These are phyloP conservation scores for Endocladia muricata DNA, from an alignment of 31 red algal genomes.

Conservation along the genomic window DNA sequence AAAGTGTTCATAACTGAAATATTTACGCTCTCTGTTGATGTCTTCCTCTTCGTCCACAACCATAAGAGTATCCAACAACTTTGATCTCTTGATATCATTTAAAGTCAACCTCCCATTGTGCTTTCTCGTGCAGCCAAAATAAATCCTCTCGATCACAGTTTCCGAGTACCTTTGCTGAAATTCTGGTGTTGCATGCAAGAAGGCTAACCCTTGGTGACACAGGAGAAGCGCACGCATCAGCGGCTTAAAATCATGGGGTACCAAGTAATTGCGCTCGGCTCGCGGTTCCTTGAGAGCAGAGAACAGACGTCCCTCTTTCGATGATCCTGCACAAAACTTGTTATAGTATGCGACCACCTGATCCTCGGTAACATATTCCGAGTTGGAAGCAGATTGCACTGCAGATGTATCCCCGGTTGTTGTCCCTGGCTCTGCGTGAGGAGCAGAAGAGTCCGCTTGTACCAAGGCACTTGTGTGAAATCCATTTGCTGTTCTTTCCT, in stretches of 20 bases:
- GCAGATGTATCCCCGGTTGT: background rate
- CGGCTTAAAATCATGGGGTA: slow-evolving; percentile 74
- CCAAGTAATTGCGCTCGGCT: slow-evolving; percentile 47
- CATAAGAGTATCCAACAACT: slow-evolving; percentile 77
- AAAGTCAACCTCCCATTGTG: slow-evolving; percentile 79
- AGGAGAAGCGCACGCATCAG: slow-evolving; percentile 73
- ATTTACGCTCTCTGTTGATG: slow-evolving; percentile 90
- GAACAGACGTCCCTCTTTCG: slow-evolving; percentile 70
- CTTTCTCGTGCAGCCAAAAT: slow-evolving; percentile 74
- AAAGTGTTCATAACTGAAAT: slow-evolving; percentile 98
- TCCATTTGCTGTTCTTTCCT: slow-evolving; percentile 14
- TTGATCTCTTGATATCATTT: slow-evolving; percentile 65
- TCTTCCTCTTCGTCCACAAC: slow-evolving; percentile 95
- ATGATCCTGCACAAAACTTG: slow-evolving; percentile 21
- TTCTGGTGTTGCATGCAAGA: slow-evolving; percentile 88
- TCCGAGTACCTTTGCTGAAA: slow-evolving; percentile 97
- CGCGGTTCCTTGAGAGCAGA: slow-evolving; percentile 42
- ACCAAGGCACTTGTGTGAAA: slow-evolving; percentile 12
- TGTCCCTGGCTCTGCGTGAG: background rate
- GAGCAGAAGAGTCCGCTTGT: background rate
- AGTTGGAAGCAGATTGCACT: background rate
- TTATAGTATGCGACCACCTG: slow-evolving; percentile 61
- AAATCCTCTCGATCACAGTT: slow-evolving; percentile 97
- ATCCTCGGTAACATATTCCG: slow-evolving; percentile 45
- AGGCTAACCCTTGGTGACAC: slow-evolving; percentile 87